Base-by-base conservation (phyloP, 768 basidiomycete species). In the Mrakia blollopis region DNA sequence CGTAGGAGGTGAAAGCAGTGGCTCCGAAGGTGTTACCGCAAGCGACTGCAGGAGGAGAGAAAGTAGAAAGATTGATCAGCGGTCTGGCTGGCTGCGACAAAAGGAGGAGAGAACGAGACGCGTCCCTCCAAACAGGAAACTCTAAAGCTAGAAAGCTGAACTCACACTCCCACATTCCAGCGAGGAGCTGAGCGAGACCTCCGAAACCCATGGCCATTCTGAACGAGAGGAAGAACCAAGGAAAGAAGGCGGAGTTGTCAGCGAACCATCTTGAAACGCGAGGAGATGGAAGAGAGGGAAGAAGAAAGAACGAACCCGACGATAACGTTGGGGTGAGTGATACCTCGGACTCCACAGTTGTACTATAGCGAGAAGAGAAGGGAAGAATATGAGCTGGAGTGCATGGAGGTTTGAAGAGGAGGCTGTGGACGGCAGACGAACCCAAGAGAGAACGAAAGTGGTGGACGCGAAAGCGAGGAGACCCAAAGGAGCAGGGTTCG, bases 1-100 rank as follows among this genome's bases (percentile, higher is more conserved):
- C 76, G 65, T 77, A 77, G 3, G 71, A 44, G n/a, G 71, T 68
- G 54, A 78, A 78, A 41, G 77, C 77, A 11, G 77, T 78, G 14
- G 77, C 77, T 30, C 77, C 77, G 28, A 78, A 78, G n/a, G 77
- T 78, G 77, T 78, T 78, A 44, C 77, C 77, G 35, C 39, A 57
- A 14, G 73, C 77, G 54, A 75, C 74, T 75, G 47, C 1, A 3
- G 47, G 9, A 44, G 16, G 57, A 21, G 7, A 73, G 54, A 6
- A 7, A 30, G 60, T 9, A 62, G 28, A 0, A 30, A 52, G 63
- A 47, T 7, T 3, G 32, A 7, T 41, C 52, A 30, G 25, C 25
- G 16, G 47, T 11, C 39, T 60, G 57, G n/a, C 7, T 61, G 5
- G 13, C 44, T 9, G 14, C 44, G 44, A 44, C 5, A n/a, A 18